Base-by-base conservation (phyloP, 1,284 basidiomycete genomes). In the Ceratobasidium theobromae region DNA sequence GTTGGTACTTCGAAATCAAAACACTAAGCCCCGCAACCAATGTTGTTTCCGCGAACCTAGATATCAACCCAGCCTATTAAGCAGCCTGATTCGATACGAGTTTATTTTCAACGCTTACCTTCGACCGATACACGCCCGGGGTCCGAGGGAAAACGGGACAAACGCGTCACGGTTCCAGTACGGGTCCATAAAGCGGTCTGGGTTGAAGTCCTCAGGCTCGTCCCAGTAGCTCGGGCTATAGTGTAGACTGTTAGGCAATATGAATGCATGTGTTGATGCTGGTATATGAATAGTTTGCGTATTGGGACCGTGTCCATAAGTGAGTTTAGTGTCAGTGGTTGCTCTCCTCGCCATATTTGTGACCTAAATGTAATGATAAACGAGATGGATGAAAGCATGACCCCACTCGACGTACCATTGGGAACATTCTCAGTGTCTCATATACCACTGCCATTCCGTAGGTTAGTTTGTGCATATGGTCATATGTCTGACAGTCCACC, bases 71-170 rank as follows among this genome's bases (percentile, higher is more conserved):
- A 38, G 35, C 6, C 18, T 5, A 14, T 8, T 11, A 14, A 5
- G 18, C 8, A 21, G 43, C 5, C 8, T 6, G 18, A 6, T 11
- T 11, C 18, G 6, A 8, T 6, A 45, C 5, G 6, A 6, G 9
- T 45, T 21, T n/a, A 65, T 49, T 49, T 65, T 18, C 49, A 21
- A 41, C 74, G 5, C 43, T 21, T 21, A 65, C 60, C 60, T 65
- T 18, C 49, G 32, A 41, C 74, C 75, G 41, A 75, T 72, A 65
- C 75, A 76, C 12, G 70, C 67, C 43, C 74, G 66, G 9, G 65
- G 57, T 4, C 75, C 75, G 14, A 69, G 55, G 2, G 70, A 69
- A 69, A 75, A 76, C 12, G 72, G 70, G 1, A 72, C 64, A 53
- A 73, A 65, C 28, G 60, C 60, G 23, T 65, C 60, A 18, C 60